Base-by-base conservation (phyloP, 2,329 filamentous ascomycete genomes). In the Pestalotiopsis sp. region DNA sequence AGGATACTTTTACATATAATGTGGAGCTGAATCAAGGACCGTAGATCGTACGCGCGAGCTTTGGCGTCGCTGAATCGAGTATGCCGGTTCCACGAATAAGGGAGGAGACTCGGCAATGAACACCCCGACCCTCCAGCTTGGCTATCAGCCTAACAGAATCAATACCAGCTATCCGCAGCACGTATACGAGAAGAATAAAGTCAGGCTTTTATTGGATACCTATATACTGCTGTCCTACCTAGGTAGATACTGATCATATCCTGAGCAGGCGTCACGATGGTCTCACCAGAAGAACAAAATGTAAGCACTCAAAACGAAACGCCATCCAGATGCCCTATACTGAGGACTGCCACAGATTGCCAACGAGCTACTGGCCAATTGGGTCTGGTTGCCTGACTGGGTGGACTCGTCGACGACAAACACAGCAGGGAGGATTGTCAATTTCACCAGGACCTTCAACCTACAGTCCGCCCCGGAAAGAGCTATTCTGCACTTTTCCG, bases 381-480 rank as follows among this genome's bases (percentile, higher is more conserved):
- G 64, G 64, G 64, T 66, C 31, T 66, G 64, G 64, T 49, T 66
- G 25, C 64, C 64, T 13, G 49, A 66, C 49, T 66, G 64, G 64
- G 25, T 66, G 13, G 64, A 66, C 27, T 66, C 45, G n/a, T 57
- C 64, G 27, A 38, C 12, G 9, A 31, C 7, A 3, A 66, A 66
- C 23, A 57, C 64, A 57, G 64, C 64, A 23, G 64, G 64, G 14
- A 27, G 49, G 13, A 38, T 66, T 57, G 64, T 66, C 23, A 66
- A 49, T 7, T 66, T 66, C n/a, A 56, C 45, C 14, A 45, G 64
- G 4, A 56, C 13, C 13, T 27, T 66, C 64, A 58, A 31, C 31
- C 64, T 66, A 6, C 38, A 49, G 5, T 58, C 64, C 64, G 64
- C 17, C 3, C 27, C 64, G 12, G 31, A 58, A 20, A 45, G 41